phyloP scores from a whole-genome alignment of 805 yeast genomes.

The Wickerhamomyces sydowiorum region DNA sequence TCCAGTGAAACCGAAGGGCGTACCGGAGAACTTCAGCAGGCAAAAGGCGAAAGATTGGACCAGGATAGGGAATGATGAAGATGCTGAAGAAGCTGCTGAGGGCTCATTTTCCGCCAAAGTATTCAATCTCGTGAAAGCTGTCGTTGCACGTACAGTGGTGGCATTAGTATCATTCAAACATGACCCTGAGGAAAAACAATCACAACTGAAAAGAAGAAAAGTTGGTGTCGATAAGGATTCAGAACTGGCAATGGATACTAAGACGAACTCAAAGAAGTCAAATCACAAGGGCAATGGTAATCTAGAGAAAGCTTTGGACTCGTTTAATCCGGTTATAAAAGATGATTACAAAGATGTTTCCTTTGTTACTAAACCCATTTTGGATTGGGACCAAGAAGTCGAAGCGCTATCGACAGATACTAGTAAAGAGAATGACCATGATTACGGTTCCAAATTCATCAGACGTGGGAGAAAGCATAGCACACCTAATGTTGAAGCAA shows the following conservation, averaged over 20 bases:
- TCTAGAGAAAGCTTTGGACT: constrained; percentile 8
- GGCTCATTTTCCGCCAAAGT: too few relatives aligned
- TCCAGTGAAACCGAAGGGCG: background rate
- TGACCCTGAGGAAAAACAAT: background rate
- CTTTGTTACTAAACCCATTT: constrained; percentile 17
- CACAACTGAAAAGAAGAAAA: constrained; percentile 9
- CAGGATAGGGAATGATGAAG: background rate
- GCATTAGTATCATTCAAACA: background rate
- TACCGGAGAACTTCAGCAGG: background rate
- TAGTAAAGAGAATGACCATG: constrained; percentile 8
- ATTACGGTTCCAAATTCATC: constrained; percentile 33
- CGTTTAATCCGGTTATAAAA: constrained; percentile 9
- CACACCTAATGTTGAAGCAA: constrained; percentile 15
- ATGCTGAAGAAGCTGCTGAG: background rate
- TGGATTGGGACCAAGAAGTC: constrained; percentile 15
- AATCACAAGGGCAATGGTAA: background rate
- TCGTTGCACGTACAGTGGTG: background rate
- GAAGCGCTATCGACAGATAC: background rate
- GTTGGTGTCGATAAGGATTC: too few relatives aligned
- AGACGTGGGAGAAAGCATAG: constrained; percentile 15
- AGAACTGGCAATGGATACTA: too few relatives aligned
- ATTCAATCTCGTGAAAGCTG: background rate
- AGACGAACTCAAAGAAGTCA: constrained; percentile 6
- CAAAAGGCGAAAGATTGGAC: background rate
- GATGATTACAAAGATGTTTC: constrained; percentile 10